A percentile compares a stretch with the other conserved stretches of the same genome.
These are phyloP conservation scores for Aspergillus udagawae DNA, from an alignment of 2,329 filamentous ascomycete genomes.

Conservation along the genomic window DNA sequence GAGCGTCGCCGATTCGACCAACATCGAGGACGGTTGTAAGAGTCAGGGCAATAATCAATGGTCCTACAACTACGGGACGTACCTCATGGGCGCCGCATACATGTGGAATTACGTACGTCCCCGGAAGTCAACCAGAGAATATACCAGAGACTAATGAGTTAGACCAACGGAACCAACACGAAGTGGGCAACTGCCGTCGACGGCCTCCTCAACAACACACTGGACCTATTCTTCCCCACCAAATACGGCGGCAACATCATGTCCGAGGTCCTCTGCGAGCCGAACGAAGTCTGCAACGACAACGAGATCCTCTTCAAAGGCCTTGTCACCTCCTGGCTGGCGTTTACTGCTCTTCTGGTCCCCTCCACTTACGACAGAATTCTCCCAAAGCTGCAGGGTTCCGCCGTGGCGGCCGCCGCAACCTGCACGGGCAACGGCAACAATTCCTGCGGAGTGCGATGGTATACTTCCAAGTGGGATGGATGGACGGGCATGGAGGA, in stretches of 20 bases:
- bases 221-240: slow-evolving; percentile 51
- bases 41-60: slow-evolving; percentile 61
- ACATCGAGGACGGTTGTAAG: slow-evolving; percentile 56
- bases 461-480: slow-evolving; percentile 54
- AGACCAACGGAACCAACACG: slow-evolving; percentile 44
- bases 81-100: slow-evolving; percentile 58
- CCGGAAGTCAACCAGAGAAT: neutral
- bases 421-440: slow-evolving; percentile 59
- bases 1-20: slow-evolving; percentile 62
- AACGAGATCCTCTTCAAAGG: slow-evolving; percentile 74
- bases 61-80: slow-evolving; percentile 62
- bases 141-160: neutral
- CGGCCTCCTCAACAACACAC: slow-evolving; percentile 49
- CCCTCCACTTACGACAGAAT: slow-evolving; percentile 56
- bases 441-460: slow-evolving; percentile 62
- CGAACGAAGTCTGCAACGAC: slow-evolving; percentile 56
- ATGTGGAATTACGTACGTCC: slow-evolving; percentile 61
- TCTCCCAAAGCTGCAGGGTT: slow-evolving; percentile 54
- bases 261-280: slow-evolving; percentile 65
- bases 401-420: slow-evolving; percentile 56
- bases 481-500: slow-evolving; percentile 61
- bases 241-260: slow-evolving; percentile 48
- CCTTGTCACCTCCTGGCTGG: slow-evolving; percentile 63
- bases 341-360: slow-evolving; percentile 58
- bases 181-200: slow-evolving; percentile 57